Base-by-base conservation (phyloP, 2,329 filamentous ascomycete species). In the Fusarium newnesense region DNA sequence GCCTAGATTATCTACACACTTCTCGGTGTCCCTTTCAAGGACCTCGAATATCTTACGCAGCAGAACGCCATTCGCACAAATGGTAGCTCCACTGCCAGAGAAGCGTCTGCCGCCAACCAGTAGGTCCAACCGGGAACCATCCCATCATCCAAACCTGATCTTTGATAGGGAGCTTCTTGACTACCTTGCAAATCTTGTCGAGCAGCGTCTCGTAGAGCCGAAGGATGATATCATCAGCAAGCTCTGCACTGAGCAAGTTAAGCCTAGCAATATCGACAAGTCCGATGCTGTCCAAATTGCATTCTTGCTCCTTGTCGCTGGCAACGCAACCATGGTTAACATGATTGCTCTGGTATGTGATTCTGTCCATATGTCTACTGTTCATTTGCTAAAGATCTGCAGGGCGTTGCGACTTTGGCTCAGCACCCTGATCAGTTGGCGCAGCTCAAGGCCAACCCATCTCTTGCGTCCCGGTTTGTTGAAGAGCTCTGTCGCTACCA, bases 291-390 rank as follows among this genome's bases (percentile, higher is more conserved):
- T 87, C 2, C 84, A 86, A 63, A 85, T 87, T 52, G 84, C 85
- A 0, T 87, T 87, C 40, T 76, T 88, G 12, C 79, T 87, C 9
- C 81, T 88, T 4, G 85, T 87, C 4, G 85, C 86, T 0, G 86
- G 86, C 5, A 88, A 87, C 42, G 86, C 86, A 0, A 87, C 86
- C 2, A 85, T 87, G 83, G 83, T 87, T 9, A 87, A 84, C 73
- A 87, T 85, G 83, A 87, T 87, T 63, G 80, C 82, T 2, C 78
- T 87, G 37, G 84, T 84, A 64, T n/a, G 78, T 7, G 2, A 3
- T 18, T 60, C 6, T 3, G 4, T 21, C 11, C 3, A 7, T 2
- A 2, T 3, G 0, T 26, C 9, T 19, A 2, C 2, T 2, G 2
- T 4, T 3, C 15, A 5, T 12, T 6, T 40, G 5, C 16, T 47